These are phyloP conservation scores for Jacaranda mimosifolia DNA, from an alignment of 257 asterid genomes.

Conservation along the genomic window DNA sequence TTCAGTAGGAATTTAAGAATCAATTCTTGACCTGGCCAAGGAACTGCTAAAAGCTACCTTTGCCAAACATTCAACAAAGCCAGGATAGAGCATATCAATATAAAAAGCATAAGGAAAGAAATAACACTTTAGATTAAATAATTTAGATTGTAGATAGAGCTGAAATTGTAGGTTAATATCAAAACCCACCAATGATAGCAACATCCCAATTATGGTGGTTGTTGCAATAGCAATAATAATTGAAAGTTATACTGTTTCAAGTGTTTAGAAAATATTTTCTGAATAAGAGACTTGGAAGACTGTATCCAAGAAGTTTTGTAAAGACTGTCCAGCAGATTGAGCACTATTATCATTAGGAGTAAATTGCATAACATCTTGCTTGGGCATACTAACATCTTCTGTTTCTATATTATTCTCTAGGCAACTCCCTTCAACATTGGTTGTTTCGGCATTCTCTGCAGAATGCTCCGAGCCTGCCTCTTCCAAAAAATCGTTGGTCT, in stretches of 20 bases:
- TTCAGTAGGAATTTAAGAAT: too few species aligned
- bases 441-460: conserved; percentile 54
- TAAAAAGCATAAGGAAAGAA: too few species aligned
- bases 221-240: too few species aligned
- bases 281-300: conserved; percentile 53
- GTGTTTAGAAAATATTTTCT: conserved; percentile 80
- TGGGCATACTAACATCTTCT: conserved; percentile 53
- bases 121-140: too few species aligned
- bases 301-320: conserved; percentile 44
- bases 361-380: conserved; percentile 47
- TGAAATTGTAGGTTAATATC: too few species aligned
- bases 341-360: conserved; percentile 52
- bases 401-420: conserved; percentile 53
- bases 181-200: too few species aligned
- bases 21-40: too few species aligned
- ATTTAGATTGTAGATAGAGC: too few species aligned
- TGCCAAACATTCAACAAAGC: too few species aligned
- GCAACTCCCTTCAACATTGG: conserved; percentile 44
- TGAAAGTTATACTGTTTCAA: neutral
- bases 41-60: too few species aligned
- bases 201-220: too few species aligned
- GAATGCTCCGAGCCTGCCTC: conserved; percentile 53
- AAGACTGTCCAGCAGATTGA: conserved; percentile 53
- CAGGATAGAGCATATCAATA: too few species aligned
- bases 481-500: conserved; percentile 49